These are phyloP conservation scores for Clavaria fumosa DNA, from an alignment of 768 basidiomycete species.

Conservation along the genomic window DNA sequence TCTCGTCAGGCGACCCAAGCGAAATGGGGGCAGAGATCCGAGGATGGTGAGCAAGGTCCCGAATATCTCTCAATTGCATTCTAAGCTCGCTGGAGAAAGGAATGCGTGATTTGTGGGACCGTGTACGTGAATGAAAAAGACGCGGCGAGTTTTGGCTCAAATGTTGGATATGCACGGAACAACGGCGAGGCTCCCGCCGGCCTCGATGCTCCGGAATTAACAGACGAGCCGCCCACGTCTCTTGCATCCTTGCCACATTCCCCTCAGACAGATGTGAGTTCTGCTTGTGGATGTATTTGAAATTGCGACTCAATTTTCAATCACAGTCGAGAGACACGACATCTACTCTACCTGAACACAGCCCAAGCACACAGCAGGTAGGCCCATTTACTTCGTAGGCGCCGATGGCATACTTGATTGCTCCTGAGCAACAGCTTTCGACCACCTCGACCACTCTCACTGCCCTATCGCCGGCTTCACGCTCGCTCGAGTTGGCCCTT, in stretches of 20 bases:
- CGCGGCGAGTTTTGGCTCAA: background rate
- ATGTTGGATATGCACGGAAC: too few species aligned
- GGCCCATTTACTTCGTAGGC: too few species aligned
- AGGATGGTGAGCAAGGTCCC: constrained; percentile 36
- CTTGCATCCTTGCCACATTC: too few species aligned
- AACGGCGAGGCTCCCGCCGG: too few species aligned
- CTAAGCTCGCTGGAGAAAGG: constrained; percentile 25
- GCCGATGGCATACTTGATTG: too few species aligned
- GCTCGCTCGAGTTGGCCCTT: constrained; percentile 39
- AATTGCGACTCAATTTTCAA: background rate
- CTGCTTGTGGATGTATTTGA: background rate
- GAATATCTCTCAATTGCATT: constrained; percentile 3
- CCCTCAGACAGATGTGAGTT: constrained; percentile 1
- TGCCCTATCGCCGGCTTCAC: constrained; percentile 20
- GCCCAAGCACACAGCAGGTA: too few species aligned
- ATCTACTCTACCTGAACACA: too few species aligned
- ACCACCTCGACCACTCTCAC: background rate
- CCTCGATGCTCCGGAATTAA: too few species aligned
- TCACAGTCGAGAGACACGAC: too few species aligned
- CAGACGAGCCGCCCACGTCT: too few species aligned
- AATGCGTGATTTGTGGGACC: constrained; percentile 60
- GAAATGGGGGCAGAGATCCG: constrained; percentile 42
- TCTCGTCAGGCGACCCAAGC: constrained; percentile 64
- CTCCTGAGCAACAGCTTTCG: too few species aligned
- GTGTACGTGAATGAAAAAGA: background rate